Evolutionary conservation across 2,329 filamentous ascomycete genomes (phyloP).

Genomic region (Blastomyces emzantsi): DNA sequence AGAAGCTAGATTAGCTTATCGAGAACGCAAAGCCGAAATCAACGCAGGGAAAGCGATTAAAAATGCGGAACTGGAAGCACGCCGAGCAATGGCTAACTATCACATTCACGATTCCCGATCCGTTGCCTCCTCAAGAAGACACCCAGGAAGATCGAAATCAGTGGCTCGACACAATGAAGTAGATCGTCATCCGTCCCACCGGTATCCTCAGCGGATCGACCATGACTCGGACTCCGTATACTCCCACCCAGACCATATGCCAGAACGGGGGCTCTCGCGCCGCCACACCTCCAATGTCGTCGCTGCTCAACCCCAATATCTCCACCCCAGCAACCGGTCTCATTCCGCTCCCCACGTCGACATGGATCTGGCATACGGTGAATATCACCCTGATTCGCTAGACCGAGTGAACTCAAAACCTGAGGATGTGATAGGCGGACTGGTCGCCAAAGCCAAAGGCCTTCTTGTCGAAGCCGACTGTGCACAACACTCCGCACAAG

Average conservation of each 20-base stretch:
- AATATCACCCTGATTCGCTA: conserved; percentile 57
- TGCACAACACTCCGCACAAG: conserved; percentile 70
- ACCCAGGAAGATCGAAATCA: conserved; percentile 31
- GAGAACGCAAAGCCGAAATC: conserved; percentile 76
- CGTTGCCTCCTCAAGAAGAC: conserved; percentile 33
- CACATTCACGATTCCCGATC: conserved; percentile 41
- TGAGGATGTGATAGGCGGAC: conserved; percentile 48
- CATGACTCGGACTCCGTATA: conserved; percentile 25
- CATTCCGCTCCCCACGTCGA: conserved; percentile 48
- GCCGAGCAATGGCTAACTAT: conserved; percentile 48
- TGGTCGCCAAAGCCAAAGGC: conserved; percentile 65
- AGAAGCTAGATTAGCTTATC: conserved; percentile 80
- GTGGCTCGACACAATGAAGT: conserved; percentile 18
- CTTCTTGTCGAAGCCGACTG: conserved; percentile 83
- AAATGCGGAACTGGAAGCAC: conserved; percentile 49
- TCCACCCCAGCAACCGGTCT: conserved; percentile 20
- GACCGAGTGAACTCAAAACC: conserved; percentile 37
- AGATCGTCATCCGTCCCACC: conserved; percentile 24
- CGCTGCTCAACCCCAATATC: conserved; percentile 7
- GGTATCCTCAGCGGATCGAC: conserved; percentile 24
- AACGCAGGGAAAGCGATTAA: conserved; percentile 58
- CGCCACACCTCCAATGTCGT: conserved; percentile 34
- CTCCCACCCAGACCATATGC: conserved; percentile 13
- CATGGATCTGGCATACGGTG: conserved; percentile 86
- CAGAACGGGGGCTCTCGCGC: conserved; percentile 24